Evolutionary conservation across 805 yeast species (phyloP).

Genomic region (Zygosaccharomyces gambellarensis): DNA sequence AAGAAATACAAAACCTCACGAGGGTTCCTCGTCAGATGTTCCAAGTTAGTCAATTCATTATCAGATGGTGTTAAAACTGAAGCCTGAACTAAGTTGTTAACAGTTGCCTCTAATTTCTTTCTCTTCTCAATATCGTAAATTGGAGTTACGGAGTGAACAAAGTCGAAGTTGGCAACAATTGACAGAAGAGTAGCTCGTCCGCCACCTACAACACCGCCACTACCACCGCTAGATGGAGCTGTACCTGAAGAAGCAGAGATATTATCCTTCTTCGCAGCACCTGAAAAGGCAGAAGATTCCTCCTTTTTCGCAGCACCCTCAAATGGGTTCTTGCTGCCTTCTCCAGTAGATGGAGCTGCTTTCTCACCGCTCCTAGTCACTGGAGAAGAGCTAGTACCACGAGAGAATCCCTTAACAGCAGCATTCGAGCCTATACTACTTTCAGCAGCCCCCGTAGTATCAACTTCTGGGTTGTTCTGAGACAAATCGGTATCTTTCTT

Average conservation of each 20-base stretch:
- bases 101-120: constrained; percentile 13
- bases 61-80: constrained; percentile 14
- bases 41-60: constrained; percentile 37
- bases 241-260: no score
- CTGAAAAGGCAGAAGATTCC: background rate
- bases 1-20: constrained; percentile 67
- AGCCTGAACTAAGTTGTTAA: constrained; percentile 32
- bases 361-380: background rate
- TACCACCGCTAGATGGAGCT: background rate
- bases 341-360: background rate
- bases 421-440: background rate
- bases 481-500: background rate
- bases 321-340: background rate
- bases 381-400: background rate
- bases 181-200: constrained; percentile 6
- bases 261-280: background rate
- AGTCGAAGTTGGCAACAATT: constrained; percentile 3
- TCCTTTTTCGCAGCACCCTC: background rate
- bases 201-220: constrained; percentile 6
- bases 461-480: background rate
- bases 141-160: constrained; percentile 16
- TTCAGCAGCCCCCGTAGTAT: background rate
- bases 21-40: constrained; percentile 23
- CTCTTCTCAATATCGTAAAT: constrained; percentile 12
- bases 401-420: background rate